These are phyloP conservation scores for Haplosporangium sp. DNA, from an alignment of 371 early-diverging fungal species.

Conservation along the genomic window DNA sequence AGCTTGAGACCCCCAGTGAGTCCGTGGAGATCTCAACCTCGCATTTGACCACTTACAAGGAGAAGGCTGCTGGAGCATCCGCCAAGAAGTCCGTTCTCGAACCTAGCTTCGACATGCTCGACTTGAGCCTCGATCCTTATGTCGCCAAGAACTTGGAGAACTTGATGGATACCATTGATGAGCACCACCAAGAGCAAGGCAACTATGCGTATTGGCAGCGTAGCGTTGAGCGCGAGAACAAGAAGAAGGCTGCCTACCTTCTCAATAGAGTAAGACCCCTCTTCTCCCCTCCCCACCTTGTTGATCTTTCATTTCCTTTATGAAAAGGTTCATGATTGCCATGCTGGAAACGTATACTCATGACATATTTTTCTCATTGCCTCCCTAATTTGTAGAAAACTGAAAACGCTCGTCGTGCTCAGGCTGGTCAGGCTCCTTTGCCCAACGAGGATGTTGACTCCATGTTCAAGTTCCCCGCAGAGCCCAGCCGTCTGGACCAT, in stretches of 20 bases:
- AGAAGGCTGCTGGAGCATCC: conserved; percentile 8
- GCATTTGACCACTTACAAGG: conserved; percentile 55
- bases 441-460: conserved; percentile 80
- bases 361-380: background rate
- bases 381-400: conserved; percentile 61
- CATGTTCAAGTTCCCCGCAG: conserved; percentile 80
- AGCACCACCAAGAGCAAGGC: conserved; percentile 91
- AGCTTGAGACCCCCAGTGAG: conserved; percentile 72
- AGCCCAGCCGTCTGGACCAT: conserved; percentile 92
- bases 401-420: conserved; percentile 83
- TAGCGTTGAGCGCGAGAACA: conserved; percentile 87
- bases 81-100: conserved; percentile 66
- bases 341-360: background rate
- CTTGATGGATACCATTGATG: conserved; percentile 89
- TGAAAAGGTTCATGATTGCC: background rate
- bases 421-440: conserved; percentile 79
- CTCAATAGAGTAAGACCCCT: conserved; percentile 61
- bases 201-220: conserved; percentile 95
- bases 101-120: conserved; percentile 88
- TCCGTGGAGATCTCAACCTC: conserved; percentile 47
- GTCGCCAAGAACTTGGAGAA: conserved; percentile 91
- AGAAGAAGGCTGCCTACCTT: conserved; percentile 59
- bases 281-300: background rate
- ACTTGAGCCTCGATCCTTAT: conserved; percentile 82
- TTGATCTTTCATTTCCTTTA: background rate